Percentiles rank a stretch among this genome's conserved stretches.
Evolutionary conservation across 768 basidiomycete species (phyloP).

Genomic region (Mycena haematopus): DNA sequence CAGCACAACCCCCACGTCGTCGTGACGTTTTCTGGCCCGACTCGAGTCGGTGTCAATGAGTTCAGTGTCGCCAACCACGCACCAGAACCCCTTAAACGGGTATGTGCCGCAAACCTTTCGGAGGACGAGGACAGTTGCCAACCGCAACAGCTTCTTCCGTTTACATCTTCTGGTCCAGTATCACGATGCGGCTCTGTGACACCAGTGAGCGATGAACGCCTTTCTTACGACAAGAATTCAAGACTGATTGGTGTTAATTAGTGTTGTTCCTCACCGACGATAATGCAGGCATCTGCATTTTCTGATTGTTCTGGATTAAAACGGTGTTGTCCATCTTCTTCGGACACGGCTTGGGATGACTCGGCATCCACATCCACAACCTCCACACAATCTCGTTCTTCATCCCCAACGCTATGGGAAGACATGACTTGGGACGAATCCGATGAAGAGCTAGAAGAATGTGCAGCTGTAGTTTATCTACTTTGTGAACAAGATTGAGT

Average conservation of each 20-base stretch:
- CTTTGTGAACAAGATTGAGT: background rate
- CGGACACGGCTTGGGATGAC: background rate
- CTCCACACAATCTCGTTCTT: background rate
- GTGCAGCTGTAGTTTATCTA: background rate
- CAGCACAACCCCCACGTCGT: background rate
- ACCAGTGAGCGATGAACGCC: background rate
- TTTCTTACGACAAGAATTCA: background rate
- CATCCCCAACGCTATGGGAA: background rate
- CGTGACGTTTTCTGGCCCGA: constrained; percentile 6
- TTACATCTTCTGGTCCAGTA: background rate
- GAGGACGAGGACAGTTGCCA: background rate
- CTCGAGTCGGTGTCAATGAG: background rate
- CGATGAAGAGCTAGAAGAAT: background rate
- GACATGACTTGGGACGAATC: background rate
- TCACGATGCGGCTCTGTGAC: background rate
- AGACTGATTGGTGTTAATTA: background rate
- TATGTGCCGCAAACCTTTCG: background rate
- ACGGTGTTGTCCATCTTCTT: background rate
- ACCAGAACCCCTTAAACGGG: no score
- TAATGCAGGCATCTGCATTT: background rate
- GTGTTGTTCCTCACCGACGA: background rate
- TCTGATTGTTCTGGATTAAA: background rate
- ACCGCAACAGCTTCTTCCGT: background rate
- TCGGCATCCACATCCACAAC: background rate
- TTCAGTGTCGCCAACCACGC: background rate